Evolutionary conservation across 108 stramenopile species (phyloP), one percentile per base, ranked within the genome.

Genomic region (Schizochytrium sp.): DNA sequence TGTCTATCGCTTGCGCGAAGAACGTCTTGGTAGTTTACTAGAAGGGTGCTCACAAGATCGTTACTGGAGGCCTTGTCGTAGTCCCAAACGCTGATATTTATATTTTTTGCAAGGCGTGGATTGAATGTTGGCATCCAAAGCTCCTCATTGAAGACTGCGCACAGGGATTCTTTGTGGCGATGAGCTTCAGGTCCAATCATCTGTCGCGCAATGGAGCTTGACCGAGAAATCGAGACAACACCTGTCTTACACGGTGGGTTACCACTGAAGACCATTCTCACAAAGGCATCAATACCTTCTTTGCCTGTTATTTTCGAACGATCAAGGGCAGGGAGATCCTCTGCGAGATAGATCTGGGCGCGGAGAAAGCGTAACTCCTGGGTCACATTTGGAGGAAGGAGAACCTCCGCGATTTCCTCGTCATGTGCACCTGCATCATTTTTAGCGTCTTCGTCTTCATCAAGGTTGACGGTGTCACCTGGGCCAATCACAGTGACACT

Each of bases 401-500:
- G 4, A 4, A 88, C 60, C 88, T 89, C 47, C 19, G 55, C 45
- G 38, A 89, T 40, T 1, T 88, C 89, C 87, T 91, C 92, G 42
- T 83, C 56, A 40, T 61, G 38, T 87, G 58, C 89, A 69, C 89
- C 72, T n/a, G 45, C 38, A 0, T 87, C 7, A 46, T 3, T 49
- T 13, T 69, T 4, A 28, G 72, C 45, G 40, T 10, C n/a, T 12
- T 92, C 91, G 59, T 91, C 92, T 41, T 92, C 92, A 44, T 91
- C 89, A 38, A 73, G 15, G 44, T 89, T 87, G 41, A 72, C 69
- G 90, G 92, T 92, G 64, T 95, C 94, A 3, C 93, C 94, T 3
- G 94, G 93, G 3, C 94, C 94, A 40, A 95, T 72, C 53, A 95
- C 92, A 15, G 90, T 72, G 47, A 95, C 92, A 38, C 89, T 90